Base-by-base conservation (phyloP, 495 filamentous ascomycete genomes). In the Penicillium coprophilum region DNA sequence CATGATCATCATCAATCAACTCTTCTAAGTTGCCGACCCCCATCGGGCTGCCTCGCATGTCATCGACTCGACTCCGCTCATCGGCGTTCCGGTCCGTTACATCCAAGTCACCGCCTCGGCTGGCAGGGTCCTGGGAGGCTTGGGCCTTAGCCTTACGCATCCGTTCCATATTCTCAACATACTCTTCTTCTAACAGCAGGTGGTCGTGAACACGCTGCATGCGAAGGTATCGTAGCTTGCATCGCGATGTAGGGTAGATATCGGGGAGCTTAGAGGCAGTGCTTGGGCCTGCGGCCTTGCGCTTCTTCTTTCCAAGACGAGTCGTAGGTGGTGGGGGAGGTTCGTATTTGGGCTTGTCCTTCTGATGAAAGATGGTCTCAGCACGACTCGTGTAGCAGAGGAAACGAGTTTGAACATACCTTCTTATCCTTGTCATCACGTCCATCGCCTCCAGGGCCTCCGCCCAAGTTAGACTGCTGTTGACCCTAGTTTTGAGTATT, bases 181-280 rank as follows among this genome's bases (percentile, higher is more conserved):
- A 99, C 72, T 97, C 94, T 69, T 97, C 95, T 75, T 99, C 94
- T 19, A 99, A 84, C 47, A 97, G 80, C 40, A 99, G 80, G 69
- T 99, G 95, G 70, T 99, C 94, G 74, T 97, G 95, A 65, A 97
- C 89, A 60, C 94, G 88, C 76, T 97, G 95, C 95, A 97, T 96
- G 59, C 94, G 91, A 40, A 99, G 84, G 54, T 97, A 88, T 63
- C 92, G 87, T 61, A 99, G 84, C 78, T 97, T 97, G 82, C 94
- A 99, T 77, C 94, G 85, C 51, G 95, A 94, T 36, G 92, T 96
- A 50, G 94, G 94, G 66, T 87, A 96, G 59, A 99, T 88, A 50
- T 88, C 85, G 39, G 94, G 94, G 6, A 99, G 86, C 74, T 99
- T 99, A 21, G 92, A 87, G 10, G 94, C 88, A 38, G 94, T 92